A percentile compares a stretch with the other conserved stretches of the same genome.
These are phyloP conservation scores for Ustilago curta DNA, from an alignment of 1,284 basidiomycete species.

Conservation along the genomic window DNA sequence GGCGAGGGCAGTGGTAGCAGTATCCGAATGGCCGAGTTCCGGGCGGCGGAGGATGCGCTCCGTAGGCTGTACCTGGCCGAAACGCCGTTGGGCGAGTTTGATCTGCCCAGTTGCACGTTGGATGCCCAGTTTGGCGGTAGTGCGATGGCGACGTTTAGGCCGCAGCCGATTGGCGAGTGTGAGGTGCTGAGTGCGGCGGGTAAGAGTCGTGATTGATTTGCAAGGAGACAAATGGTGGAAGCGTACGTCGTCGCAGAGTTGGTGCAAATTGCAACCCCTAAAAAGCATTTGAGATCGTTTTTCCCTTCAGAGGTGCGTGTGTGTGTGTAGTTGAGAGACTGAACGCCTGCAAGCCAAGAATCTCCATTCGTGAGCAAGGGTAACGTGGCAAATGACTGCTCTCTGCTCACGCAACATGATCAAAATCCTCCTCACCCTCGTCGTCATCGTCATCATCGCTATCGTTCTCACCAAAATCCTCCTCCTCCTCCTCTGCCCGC, in stretches of 20 bases:
- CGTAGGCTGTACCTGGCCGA: conserved; percentile 78
- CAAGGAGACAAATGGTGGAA: background rate
- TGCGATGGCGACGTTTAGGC: background rate
- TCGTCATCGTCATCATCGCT: conserved; percentile 36
- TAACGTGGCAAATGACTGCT: too few relatives aligned
- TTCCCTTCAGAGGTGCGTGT: too few relatives aligned
- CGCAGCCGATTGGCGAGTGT: conserved; percentile 36
- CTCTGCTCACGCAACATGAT: conserved; percentile 23
- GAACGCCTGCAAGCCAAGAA: too few relatives aligned
- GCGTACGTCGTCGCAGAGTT: background rate
- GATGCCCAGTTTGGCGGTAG: conserved; percentile 38
- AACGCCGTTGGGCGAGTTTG: conserved; percentile 75
- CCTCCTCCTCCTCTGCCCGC: conserved; percentile 19
- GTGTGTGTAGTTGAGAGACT: too few relatives aligned
- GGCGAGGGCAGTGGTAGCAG: conserved; percentile 95
- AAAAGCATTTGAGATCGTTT: too few relatives aligned
- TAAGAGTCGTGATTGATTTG: conserved; percentile 20
- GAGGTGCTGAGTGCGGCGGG: conserved; percentile 46
- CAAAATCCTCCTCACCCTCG: conserved; percentile 44
- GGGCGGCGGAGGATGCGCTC: conserved; percentile 86
- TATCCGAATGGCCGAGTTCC: conserved; percentile 92
- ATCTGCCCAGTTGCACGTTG: conserved; percentile 57
- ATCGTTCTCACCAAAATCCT: conserved; percentile 45
- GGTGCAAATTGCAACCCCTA: too few relatives aligned
- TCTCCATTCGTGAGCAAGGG: too few relatives aligned